A percentile compares a stretch with the other conserved stretches of the same genome.
Conservation (phyloP, 768 basidiomycete genomes). For the Leccinum rimulosum region DNA sequence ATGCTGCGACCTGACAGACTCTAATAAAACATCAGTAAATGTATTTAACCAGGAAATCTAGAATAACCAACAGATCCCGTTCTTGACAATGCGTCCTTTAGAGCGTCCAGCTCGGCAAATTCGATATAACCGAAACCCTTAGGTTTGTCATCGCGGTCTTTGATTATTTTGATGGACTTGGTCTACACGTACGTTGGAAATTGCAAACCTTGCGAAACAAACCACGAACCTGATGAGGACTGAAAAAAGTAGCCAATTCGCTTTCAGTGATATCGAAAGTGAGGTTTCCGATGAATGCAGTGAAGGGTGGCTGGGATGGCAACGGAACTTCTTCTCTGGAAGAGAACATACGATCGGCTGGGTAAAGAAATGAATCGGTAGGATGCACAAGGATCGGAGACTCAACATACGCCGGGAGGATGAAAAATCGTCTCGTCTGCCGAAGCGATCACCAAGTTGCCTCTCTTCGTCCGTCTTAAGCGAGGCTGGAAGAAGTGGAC, state of each 20-base stretch:
- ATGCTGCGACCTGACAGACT: constrained; percentile 75
- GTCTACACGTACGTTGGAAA: constrained; percentile 41
- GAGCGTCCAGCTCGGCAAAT: constrained; percentile 79
- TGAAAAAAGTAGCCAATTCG: constrained; percentile 83
- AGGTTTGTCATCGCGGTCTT: constrained; percentile 88
- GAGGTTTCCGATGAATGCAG: constrained; percentile 95
- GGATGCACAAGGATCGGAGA: constrained; percentile 3
- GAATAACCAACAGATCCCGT: constrained; percentile 58
- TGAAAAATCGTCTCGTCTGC: constrained; percentile 62
- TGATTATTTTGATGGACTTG: constrained; percentile 89
- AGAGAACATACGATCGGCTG: constrained; percentile 55
- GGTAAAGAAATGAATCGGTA: constrained; percentile 12
- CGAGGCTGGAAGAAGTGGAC: constrained; percentile 49
- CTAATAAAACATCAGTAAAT: constrained; percentile 34
- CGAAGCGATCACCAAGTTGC: constrained; percentile 53
- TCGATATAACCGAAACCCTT: constrained; percentile 99
- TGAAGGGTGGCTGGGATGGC: constrained; percentile 93
- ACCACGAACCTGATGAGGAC: constrained; percentile 51
- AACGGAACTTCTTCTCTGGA: constrained; percentile 91
- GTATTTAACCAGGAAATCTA: background rate
- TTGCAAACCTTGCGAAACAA: background rate
- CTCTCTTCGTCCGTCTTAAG: constrained; percentile 66
- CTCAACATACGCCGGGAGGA: constrained; percentile 55
- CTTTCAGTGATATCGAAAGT: constrained; percentile 87
- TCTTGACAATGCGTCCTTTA: constrained; percentile 80